A percentile compares a stretch with the other conserved stretches of the same genome.
Evolutionary conservation across 164 flowering plant species (phyloP).

Genomic region (Euptelea pleiosperma): DNA sequence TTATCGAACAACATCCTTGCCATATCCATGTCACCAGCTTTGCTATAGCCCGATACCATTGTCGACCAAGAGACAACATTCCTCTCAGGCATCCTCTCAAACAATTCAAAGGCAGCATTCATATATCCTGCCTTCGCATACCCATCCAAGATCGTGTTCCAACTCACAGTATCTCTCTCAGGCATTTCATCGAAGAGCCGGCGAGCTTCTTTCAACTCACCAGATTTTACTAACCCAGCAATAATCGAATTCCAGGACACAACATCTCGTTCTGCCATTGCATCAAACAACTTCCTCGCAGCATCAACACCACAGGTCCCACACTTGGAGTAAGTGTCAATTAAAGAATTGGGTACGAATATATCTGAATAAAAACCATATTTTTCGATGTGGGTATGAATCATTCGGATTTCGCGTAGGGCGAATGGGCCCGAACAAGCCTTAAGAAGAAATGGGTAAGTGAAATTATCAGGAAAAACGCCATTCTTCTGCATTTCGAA

Average conservation of each 20-base stretch:
- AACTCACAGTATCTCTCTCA: conserved; percentile 65
- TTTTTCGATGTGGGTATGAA: conserved; percentile 62
- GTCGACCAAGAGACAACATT: conserved; percentile 87
- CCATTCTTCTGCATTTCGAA: conserved; percentile 48
- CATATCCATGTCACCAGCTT: conserved; percentile 69
- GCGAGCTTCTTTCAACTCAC: conserved; percentile 46
- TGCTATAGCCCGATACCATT: conserved; percentile 60
- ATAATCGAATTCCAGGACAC: conserved; percentile 81
- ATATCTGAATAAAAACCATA: conserved; percentile 57
- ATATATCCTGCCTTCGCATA: conserved; percentile 64
- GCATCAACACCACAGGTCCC: conserved; percentile 42
- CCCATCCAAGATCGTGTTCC: conserved; percentile 79
- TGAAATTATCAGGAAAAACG: conserved; percentile 54
- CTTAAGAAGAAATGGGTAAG: conserved; percentile 71
- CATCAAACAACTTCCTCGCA: conserved; percentile 52
- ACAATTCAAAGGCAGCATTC: conserved; percentile 56
- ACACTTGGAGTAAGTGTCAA: conserved; percentile 63
- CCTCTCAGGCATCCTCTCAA: conserved; percentile 68
- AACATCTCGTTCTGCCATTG: conserved; percentile 54
- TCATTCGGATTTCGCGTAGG: conserved; percentile 42
- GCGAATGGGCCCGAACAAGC: conserved; percentile 40
- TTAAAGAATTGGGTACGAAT: conserved; percentile 65
- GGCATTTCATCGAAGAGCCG: conserved; percentile 83
- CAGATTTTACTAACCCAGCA: conserved; percentile 47
- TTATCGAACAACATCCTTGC: conserved; percentile 67